phyloP scores from a whole-genome alignment of 345 rosid genomes.

The Aethionema arabicum region DNA sequence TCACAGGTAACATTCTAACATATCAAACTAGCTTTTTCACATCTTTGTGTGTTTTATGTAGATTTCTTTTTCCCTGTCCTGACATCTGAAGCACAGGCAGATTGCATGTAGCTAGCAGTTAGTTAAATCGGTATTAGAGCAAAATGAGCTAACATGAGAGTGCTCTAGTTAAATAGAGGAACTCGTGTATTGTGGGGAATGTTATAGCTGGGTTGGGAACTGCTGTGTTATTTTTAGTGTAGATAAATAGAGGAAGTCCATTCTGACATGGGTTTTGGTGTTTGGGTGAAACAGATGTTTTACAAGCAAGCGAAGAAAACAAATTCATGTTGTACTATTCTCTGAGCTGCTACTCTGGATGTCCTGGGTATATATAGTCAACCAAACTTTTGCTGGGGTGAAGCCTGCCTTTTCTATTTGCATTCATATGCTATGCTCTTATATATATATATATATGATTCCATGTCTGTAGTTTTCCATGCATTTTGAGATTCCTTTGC shows the following conservation, averaged over 20 bases:
- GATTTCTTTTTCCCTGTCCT: neutral
- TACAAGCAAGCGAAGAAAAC: constrained; percentile 99
- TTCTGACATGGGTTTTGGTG: neutral
- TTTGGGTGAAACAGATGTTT: constrained; percentile 77
- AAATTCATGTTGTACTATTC: constrained; percentile 85
- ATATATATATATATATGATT: constrained; percentile 18
- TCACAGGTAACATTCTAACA: constrained; percentile 62
- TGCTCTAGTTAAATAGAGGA: neutral
- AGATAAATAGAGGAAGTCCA: neutral
- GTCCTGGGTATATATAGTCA: constrained; percentile 25
- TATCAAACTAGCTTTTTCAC: neutral
- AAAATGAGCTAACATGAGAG: neutral
- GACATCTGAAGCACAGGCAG: neutral
- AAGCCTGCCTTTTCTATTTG: neutral
- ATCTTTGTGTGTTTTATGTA: neutral
- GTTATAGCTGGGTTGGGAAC: neutral
- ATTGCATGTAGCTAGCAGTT: neutral
- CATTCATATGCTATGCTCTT: too few relatives aligned
- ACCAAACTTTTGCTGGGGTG: constrained; percentile 31
- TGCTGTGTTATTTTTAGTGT: neutral
- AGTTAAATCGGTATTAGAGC: neutral
- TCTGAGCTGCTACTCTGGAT: constrained; percentile 45
- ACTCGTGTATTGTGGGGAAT: neutral
- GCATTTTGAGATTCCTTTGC: constrained; percentile 14
- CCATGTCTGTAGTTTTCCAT: constrained; percentile 19